Evolutionary conservation across 768 basidiomycete species (phyloP), one percentile per base, ranked within the genome.

Genomic region (Chalciporus pseudorubinellus): DNA sequence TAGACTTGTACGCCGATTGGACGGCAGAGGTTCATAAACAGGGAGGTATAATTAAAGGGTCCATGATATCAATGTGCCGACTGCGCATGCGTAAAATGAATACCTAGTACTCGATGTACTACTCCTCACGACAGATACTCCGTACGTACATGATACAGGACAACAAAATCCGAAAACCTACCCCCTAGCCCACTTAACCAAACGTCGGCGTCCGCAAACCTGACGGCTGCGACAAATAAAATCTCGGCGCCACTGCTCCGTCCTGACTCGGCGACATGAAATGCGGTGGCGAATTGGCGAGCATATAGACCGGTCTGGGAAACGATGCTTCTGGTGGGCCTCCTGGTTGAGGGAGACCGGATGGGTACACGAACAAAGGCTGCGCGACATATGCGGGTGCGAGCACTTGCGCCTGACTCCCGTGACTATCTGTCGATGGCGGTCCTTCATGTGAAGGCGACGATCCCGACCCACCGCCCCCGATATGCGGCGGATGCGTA

Each of bases 371-470:
- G 40, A 66, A 66, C 43, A 66, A 39, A 2, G 64, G 64, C 11
- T 68, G 66, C 4, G 64, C 63, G n/a, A 66, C 63, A 26, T 66
- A 67, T 1, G 65, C 65, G 20, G 65, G 63, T 3, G 60, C 59
- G 29, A 64, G 44, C 0, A 65, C 52, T 19, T 51, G 63, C 9
- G 53, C 55, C 22, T 65, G 68, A 12, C 64, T 63, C 4, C 66
- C 66, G 24, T 67, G 66, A n/a, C 67, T 70, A n/a, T 68, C 67
- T 3, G 62, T 58, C 19, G 67, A 69, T 4, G 60, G 60, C 0
- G 62, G 44, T 2, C 67, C 64, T 4, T 69, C 68, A n/a, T 60
- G 59, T 1, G 69, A 65, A 3, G 68, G 69, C 11, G 67, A 70
- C 1, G 66, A 68, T 3, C 62, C 48, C 4, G 53, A 45, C 0